Evolutionary conservation across 2,329 filamentous ascomycete species (phyloP).

Genomic region (Colletotrichum australisinense): DNA sequence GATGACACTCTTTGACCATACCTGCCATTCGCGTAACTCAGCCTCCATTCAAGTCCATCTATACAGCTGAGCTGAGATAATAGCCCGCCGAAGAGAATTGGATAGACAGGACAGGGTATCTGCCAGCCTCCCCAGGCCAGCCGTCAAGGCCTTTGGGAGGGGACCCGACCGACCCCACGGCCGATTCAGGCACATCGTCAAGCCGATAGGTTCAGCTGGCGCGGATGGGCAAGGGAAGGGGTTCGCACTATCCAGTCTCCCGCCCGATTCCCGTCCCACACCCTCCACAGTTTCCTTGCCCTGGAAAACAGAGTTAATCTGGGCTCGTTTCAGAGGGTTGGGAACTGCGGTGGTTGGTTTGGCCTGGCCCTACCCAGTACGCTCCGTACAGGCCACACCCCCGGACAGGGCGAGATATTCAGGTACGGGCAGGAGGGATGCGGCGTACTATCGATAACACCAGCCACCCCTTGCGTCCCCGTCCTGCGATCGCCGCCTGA

Average conservation of each 20-base stretch:
- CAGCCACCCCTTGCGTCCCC: neutral
- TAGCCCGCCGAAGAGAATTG: too few relatives aligned
- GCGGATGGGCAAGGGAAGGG: neutral
- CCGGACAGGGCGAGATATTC: too few relatives aligned
- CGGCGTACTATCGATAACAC: neutral
- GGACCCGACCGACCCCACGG: too few relatives aligned
- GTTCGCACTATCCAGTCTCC: neutral
- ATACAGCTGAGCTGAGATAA: too few relatives aligned
- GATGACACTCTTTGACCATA: too few relatives aligned
- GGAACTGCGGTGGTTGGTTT: neutral
- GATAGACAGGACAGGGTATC: neutral
- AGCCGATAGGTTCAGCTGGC: slow-evolving; percentile 6
- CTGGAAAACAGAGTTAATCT: neutral
- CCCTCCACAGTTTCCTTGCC: neutral
- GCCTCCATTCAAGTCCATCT: too few relatives aligned
- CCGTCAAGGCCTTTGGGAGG: too few relatives aligned
- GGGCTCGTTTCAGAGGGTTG: neutral
- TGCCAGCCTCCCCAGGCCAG: neutral
- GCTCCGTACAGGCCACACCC: neutral
- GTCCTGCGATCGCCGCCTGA: neutral
- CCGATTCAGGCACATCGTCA: slow-evolving; percentile 9
- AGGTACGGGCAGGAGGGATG: too few relatives aligned
- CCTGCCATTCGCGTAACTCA: too few relatives aligned
- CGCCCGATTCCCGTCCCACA: neutral
- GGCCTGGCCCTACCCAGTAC: too few relatives aligned